Conservation (phyloP, 2,329 filamentous ascomycete genomes). For the Talaromyces sp. region DNA sequence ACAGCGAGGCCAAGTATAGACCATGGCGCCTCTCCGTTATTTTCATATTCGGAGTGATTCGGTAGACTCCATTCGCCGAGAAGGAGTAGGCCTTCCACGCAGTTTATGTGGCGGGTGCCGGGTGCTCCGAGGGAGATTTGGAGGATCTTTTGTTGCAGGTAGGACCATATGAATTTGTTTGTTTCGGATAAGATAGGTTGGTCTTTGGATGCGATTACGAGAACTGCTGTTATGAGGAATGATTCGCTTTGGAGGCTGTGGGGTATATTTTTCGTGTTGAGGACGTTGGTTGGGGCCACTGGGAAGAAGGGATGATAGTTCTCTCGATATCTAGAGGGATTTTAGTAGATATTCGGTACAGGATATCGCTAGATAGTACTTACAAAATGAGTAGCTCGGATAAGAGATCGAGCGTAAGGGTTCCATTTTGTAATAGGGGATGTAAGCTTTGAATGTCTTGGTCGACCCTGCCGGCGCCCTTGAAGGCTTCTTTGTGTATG, state of each 20-base stretch:
- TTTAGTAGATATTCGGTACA: neutral
- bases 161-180: conserved; percentile 1
- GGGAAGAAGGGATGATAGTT: conserved; percentile 6
- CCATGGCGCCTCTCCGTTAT: conserved; percentile 2
- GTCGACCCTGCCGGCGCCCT: too few species aligned
- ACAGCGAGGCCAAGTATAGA: conserved; percentile 5
- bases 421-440: neutral
- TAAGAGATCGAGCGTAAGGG: neutral
- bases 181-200: neutral
- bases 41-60: neutral
- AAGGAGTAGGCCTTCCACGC: conserved; percentile 3
- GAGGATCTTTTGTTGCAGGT: conserved; percentile 3
- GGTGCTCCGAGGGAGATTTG: conserved; percentile 1
- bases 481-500: neutral
- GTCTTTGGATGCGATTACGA: conserved; percentile 1
- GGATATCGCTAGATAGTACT: neutral
- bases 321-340: conserved; percentile 1
- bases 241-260: neutral
- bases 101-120: neutral
- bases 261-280: neutral
- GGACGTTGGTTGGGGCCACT: neutral
- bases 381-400: neutral
- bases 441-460: too few species aligned
- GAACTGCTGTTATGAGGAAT: neutral
- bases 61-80: conserved; percentile 6